A percentile compares a stretch with the other conserved stretches of the same genome.
These are phyloP conservation scores for Neurospora sp. DNA, from an alignment of 2,329 filamentous ascomycete genomes.

Conservation along the genomic window DNA sequence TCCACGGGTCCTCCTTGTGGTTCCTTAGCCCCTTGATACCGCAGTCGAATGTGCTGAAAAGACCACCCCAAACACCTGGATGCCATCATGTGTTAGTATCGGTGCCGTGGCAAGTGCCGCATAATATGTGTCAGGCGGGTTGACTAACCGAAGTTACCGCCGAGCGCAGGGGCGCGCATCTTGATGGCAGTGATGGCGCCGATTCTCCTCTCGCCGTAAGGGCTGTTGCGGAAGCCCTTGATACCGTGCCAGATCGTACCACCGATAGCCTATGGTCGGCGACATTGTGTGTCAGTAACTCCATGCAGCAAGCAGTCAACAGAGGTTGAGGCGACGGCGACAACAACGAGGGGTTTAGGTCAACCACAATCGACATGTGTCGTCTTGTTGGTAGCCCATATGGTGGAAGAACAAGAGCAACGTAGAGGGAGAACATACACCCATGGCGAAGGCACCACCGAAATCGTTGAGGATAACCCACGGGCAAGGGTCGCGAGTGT, in stretches of 20 bases:
- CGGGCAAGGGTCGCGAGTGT: conserved; percentile 91
- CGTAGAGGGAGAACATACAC: conserved; percentile 48
- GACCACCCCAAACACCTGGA: conserved; percentile 93
- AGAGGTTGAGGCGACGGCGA: neutral
- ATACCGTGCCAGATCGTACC: conserved; percentile 93
- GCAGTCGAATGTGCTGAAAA: conserved; percentile 95
- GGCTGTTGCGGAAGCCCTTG: conserved; percentile 85
- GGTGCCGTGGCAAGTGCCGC: neutral
- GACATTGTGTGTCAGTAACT: neutral
- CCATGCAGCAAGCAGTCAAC: neutral
- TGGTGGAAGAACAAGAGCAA: neutral
- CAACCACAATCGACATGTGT: neutral
- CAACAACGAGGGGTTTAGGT: conserved; percentile 5
- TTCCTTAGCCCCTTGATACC: conserved; percentile 86
- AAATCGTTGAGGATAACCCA: conserved; percentile 97
- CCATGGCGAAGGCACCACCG: conserved; percentile 94
- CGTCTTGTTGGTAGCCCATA: neutral
- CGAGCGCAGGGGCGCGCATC: conserved; percentile 88
- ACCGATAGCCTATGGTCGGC: conserved; percentile 50
- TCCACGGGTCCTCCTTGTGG: conserved; percentile 91
- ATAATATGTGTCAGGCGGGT: neutral
- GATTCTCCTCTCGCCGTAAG: conserved; percentile 89
- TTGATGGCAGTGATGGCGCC: conserved; percentile 96
- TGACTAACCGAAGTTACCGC: conserved; percentile 86
- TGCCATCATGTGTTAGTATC: conserved; percentile 26